These are phyloP conservation scores for Xylaria acuta DNA, from an alignment of 495 filamentous ascomycete genomes.

Conservation along the genomic window DNA sequence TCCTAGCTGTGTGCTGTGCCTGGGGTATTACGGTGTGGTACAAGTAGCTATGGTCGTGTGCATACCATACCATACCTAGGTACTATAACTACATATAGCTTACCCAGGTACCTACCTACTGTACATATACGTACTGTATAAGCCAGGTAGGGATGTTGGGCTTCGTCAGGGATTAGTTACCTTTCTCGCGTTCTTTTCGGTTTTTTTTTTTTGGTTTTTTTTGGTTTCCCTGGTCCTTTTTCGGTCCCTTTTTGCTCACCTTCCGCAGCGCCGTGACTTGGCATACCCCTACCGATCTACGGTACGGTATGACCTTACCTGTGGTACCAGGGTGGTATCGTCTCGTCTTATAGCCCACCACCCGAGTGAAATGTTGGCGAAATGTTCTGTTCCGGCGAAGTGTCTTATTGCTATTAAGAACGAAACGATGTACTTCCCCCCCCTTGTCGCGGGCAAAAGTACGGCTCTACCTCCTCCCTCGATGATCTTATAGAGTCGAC, in stretches of 20 bases:
- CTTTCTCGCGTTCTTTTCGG: background rate
- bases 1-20: background rate
- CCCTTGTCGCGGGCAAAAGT: slow-evolving; percentile 16
- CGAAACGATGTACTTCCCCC: background rate
- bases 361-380: slow-evolving; percentile 3
- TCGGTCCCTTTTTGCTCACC: slow-evolving; percentile 22
- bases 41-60: no score
- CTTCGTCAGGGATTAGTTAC: slow-evolving; percentile 22
- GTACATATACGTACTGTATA: no score
- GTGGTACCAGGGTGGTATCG: slow-evolving; percentile 15
- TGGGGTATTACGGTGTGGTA: background rate
- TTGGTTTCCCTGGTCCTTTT: slow-evolving; percentile 10
- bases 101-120: background rate
- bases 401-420: background rate
- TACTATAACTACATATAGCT: no score
- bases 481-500: slow-evolving; percentile 15
- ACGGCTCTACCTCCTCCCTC: background rate
- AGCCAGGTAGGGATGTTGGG: background rate
- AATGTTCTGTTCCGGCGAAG: background rate
- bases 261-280: slow-evolving; percentile 21
- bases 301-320: slow-evolving; percentile 23
- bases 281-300: slow-evolving; percentile 19
- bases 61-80: slow-evolving; percentile 1
- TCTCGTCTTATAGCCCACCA: slow-evolving; percentile 18
- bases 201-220: background rate